Evolutionary conservation across 2,329 filamentous ascomycete species (phyloP), one percentile per base, ranked within the genome.

Genomic region (Lizonia empirigonia): DNA sequence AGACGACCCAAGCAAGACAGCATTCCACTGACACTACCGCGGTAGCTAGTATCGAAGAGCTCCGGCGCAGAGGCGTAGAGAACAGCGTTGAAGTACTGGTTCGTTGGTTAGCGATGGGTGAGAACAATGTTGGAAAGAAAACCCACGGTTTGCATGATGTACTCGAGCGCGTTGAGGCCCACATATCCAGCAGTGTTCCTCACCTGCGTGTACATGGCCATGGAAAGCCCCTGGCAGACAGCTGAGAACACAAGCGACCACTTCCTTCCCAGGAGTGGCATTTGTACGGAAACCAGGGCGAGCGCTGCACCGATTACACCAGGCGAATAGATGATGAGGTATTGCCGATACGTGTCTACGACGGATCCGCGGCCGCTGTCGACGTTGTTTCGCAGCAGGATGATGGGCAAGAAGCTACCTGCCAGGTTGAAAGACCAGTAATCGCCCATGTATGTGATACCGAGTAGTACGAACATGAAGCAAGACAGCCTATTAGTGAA

Each of bases 371-470:
- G 59, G 26, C 64, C 64, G 8, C 50, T 53, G 1, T 53, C 54
- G 6, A 68, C 64, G n/a, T 68, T 68, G 55, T 68, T 67, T n/a
- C 60, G 60, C 7, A 65, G 44, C 15, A 68, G 38, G 13, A 68
- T 68, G 38, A 68, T 61, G 4, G 65, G 65, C 1, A 68, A 51
- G 45, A 65, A 68, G 19, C 44, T 36, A 3, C 65, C 63, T 15
- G 64, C 65, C 3, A 68, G 55, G 20, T 68, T 68, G 49, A 68
- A 68, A 7, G 65, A 68, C 64, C 65, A 68, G 59, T 68, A 68
- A 29, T 68, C 62, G n/a, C 65, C 65, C 63, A 67, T 67, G 38
- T 68, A 68, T 3, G 65, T 56, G 13, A 68, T 53, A 6, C 59
- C 65, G 7, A 68, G 56, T 4, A 68, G 53, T 7, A 67, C 23